These are phyloP conservation scores for Phytophthora meadii DNA, from an alignment of 352 stramenopile genomes.

Conservation along the genomic window DNA sequence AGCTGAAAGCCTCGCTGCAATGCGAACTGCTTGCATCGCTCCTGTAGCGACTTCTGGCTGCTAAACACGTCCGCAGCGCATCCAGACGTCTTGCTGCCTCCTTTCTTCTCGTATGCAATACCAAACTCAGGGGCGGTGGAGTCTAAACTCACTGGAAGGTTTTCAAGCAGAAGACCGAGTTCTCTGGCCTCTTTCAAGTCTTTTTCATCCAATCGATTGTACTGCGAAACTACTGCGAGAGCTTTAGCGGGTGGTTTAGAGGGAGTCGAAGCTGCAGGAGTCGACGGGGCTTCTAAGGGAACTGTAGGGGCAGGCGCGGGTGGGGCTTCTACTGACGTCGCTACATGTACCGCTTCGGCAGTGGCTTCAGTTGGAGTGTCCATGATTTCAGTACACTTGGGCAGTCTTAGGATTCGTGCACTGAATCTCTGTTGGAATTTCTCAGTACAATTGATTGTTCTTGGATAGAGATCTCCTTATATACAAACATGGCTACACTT, in stretches of 20 bases:
- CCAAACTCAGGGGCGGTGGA: conserved; percentile 59
- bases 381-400: conserved; percentile 10
- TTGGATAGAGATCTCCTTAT: conserved; percentile 1
- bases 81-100: conserved; percentile 56
- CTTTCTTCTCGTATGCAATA: conserved; percentile 81
- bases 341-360: too few species aligned
- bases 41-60: conserved; percentile 70
- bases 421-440: conserved; percentile 1
- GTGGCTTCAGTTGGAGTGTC: neutral
- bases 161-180: conserved; percentile 56
- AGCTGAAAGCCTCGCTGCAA: conserved; percentile 80
- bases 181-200: conserved; percentile 57
- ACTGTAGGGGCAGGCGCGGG: too few species aligned
- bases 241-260: conserved; percentile 19
- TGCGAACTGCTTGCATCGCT: conserved; percentile 82
- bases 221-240: conserved; percentile 34
- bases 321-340: too few species aligned
- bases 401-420: neutral
- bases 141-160: conserved; percentile 57
- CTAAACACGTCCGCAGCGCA: conserved; percentile 66
- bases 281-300: too few species aligned
- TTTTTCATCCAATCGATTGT: conserved; percentile 67
- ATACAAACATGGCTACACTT: conserved; percentile 7
- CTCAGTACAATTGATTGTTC: conserved; percentile 7
- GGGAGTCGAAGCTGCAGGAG: conserved; percentile 1